Base-by-base conservation (phyloP, 768 basidiomycete species). In the Kwoniella pini region DNA sequence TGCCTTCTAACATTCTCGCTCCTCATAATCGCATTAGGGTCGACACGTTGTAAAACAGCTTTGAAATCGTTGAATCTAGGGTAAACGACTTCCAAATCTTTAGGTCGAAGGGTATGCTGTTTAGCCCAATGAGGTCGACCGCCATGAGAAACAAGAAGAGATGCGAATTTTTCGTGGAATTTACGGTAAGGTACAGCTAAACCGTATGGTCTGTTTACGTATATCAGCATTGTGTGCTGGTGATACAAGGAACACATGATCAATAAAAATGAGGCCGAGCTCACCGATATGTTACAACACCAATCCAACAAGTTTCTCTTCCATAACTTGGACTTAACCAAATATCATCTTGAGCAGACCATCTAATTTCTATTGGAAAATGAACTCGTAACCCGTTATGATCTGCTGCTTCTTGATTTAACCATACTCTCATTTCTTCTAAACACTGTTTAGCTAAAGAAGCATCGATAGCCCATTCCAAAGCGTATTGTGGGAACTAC, bases 61-160 rank as follows among this genome's bases (percentile, higher is more conserved):
- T 84, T 79, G 79, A 91, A 97, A 68, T 88, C 86, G 67, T 86
- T 84, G 78, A 92, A 96, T 61, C 81, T 83, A 21, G 93, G 89
- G 80, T 98, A 98, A 11, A 89, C 79, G 54, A 69, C 72, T 52
- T 84, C 84, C 54, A 96, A 83, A 30, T 81, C 78, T 44, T 82
- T 81, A 2, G 89, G 88, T 43, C 82, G 81, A 36, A 94, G 82
- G 22, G 80, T 80, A 75, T 97, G 95, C 21, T 90, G 84, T 79
- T 98, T 98, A 0, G 93, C 95, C 95, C 95, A 98, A 80, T 98
- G 95, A 9, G 95, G 93, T 46, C 90, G 83, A 5, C 92, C 95
- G 42, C 83, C 82, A 79, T 92, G 83, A 27, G 81, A 82, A 21
- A 81, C 76, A 60, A 94, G 74, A 68, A 93, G 87, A 13, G 76